Evolutionary conservation across 2,329 filamentous ascomycete species (phyloP), one percentile per base, ranked within the genome.

Genomic region (Didymosphaeria variabile): DNA sequence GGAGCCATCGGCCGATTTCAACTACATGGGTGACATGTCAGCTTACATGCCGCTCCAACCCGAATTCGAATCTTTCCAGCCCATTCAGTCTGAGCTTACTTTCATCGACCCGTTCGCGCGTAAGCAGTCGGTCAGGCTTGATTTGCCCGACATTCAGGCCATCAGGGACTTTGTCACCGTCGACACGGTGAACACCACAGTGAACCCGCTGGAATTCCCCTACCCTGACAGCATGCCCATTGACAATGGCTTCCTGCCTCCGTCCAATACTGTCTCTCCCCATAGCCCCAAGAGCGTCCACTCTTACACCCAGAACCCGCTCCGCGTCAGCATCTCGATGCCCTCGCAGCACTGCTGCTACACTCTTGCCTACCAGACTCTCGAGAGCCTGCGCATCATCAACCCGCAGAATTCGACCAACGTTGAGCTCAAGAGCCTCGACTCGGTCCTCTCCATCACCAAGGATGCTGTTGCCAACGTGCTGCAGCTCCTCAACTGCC

Each of bases 301-400:
- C 21, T 60, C 57, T 19, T 57, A 62, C 34, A 61, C 51, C 23
- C 59, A 66, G 19, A 68, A 65, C 50, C 59, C 66, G 8, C 60
- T 71, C 23, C 63, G 60, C 31, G 58, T 66, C 32, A 66, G 61
- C 46, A 60, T 69, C 53, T 55, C 67, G 2, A 67, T 72, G 56
- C 68, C 69, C 3, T 65, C 58, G 15, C 67, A 67, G 23, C 72
- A 76, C 59, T 71, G 68, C 66, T 76, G 73, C 64, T 73, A 72
- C 57, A 67, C 61, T 2, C 62, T 72, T 34, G 73, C 74, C 23
- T 72, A 73, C 59, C 69, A 71, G 15, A 73, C 71, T 0, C 69
- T 77, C 44, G 71, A 75, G 55, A 72, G 66, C 44, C 68, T 77
- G n/a, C 65, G 65, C 56, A 65, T 72, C 59, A 65, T 67, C 40